These are phyloP conservation scores for Fennellomyces sp. DNA, from an alignment of 371 early-diverging fungal genomes.

Conservation along the genomic window DNA sequence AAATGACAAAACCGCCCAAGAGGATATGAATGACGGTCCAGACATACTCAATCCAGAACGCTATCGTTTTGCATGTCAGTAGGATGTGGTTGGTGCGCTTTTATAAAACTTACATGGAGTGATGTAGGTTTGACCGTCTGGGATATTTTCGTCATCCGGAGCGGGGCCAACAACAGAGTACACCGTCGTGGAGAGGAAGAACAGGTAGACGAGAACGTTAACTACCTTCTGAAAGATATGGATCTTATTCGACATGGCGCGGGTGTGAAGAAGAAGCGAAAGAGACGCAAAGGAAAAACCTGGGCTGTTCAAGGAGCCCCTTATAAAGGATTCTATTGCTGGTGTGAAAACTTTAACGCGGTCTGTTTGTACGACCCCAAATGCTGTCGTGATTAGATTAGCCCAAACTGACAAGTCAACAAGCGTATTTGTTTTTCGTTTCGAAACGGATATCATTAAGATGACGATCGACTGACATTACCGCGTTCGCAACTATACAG, in stretches of 20 bases:
- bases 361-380: slow-evolving; percentile 1
- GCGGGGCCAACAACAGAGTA: slow-evolving; percentile 60
- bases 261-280: neutral
- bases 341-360: slow-evolving; percentile 13
- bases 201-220: slow-evolving; percentile 72
- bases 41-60: slow-evolving; percentile 52
- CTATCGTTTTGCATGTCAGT: slow-evolving; percentile 17
- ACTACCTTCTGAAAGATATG: slow-evolving; percentile 58
- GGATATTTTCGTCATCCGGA: slow-evolving; percentile 23
- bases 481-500: neutral
- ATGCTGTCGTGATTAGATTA: neutral
- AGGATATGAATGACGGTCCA: slow-evolving; percentile 71
- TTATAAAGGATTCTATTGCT: neutral
- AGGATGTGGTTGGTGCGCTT: neutral
- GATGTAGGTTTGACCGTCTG: slow-evolving; percentile 51
- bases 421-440: neutral
- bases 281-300: neutral
- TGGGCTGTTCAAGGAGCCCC: neutral
- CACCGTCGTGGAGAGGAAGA: slow-evolving; percentile 65
- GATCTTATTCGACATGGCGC: slow-evolving; percentile 29
- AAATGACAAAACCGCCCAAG: slow-evolving; percentile 67
- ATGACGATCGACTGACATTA: neutral
- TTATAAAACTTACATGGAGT: slow-evolving; percentile 47
- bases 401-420: neutral
- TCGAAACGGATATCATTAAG: neutral